Evolutionary conservation across 1,139 yeast genomes (phyloP).

Genomic region (Casaregolazyma suthepensis): DNA sequence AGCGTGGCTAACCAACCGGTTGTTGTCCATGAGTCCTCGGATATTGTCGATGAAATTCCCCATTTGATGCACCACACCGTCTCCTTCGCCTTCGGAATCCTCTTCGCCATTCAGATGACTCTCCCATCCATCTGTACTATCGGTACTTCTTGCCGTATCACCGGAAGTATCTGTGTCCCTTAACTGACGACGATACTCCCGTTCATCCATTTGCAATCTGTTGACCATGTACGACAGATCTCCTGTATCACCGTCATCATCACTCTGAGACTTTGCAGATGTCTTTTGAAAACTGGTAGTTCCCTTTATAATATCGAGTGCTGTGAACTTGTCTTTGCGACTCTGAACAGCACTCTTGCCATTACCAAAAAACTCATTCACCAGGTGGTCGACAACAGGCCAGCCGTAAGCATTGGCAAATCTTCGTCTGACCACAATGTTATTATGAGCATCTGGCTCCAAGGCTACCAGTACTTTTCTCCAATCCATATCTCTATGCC

Average conservation of each 20-base stretch:
- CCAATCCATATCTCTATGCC: constrained; percentile 87
- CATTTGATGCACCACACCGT: constrained; percentile 24
- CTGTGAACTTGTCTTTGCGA: neutral
- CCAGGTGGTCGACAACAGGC: constrained; percentile 84
- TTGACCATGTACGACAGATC: constrained; percentile 2
- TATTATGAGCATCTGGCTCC: constrained; percentile 93
- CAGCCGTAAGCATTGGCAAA: constrained; percentile 96
- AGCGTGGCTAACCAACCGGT: neutral
- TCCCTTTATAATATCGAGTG: constrained; percentile 8
- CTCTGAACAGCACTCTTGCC: constrained; percentile 5
- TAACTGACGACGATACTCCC: neutral
- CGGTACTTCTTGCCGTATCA: constrained; percentile 8
- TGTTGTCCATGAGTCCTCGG: constrained; percentile 11
- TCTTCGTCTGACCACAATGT: constrained; percentile 79
- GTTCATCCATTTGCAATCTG: constrained; percentile 10
- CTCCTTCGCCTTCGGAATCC: constrained; percentile 25
- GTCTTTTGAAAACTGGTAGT: neutral
- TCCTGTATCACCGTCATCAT: neutral
- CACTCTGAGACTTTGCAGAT: neutral
- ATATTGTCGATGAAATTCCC: constrained; percentile 25
- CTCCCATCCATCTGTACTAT: constrained; percentile 22
- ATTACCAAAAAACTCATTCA: constrained; percentile 51
- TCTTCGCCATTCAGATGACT: constrained; percentile 17
- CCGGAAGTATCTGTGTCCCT: constrained; percentile 3
- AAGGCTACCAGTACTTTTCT: constrained; percentile 81